These are phyloP conservation scores for Solanum paucissectum DNA, from an alignment of 257 asterid genomes.

Conservation along the genomic window DNA sequence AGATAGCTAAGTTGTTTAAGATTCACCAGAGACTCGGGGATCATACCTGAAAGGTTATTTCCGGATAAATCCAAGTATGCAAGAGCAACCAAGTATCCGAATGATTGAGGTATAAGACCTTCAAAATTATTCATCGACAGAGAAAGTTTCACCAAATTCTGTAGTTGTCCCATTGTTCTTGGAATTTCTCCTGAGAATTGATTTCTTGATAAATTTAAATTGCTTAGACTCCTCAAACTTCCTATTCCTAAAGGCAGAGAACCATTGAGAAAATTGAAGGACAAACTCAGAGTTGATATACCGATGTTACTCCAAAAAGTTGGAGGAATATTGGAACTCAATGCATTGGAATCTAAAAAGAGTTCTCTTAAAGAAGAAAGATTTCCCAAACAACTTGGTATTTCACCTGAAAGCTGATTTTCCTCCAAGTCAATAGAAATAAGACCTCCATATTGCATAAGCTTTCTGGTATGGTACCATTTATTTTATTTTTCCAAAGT, in stretches of 20 bases:
- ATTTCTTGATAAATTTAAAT: background rate
- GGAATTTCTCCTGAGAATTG: conserved; percentile 1
- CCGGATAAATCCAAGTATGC: background rate
- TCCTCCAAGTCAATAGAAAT: background rate
- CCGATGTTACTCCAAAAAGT: background rate
- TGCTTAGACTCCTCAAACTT: background rate
- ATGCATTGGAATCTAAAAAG: background rate
- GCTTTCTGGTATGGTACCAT: background rate
- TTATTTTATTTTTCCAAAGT: no score
- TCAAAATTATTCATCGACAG: conserved; percentile 1
- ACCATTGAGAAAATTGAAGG: background rate
- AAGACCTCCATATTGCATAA: background rate
- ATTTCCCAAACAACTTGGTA: background rate
- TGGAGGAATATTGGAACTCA: background rate
- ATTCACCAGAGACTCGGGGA: background rate
- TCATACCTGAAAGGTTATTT: background rate
- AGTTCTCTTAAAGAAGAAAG: background rate
- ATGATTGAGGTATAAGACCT: conserved; percentile 3
- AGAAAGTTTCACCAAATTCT: background rate
- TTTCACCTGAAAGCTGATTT: background rate
- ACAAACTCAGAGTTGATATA: background rate
- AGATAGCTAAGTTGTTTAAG: background rate
- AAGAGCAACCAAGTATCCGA: background rate
- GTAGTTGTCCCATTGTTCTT: background rate
- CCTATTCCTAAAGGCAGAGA: background rate